A percentile compares a stretch with the other conserved stretches of the same genome.
These are phyloP conservation scores for Trichophyton verrucosum DNA, from an alignment of 2,329 filamentous ascomycete species.

Conservation along the genomic window DNA sequence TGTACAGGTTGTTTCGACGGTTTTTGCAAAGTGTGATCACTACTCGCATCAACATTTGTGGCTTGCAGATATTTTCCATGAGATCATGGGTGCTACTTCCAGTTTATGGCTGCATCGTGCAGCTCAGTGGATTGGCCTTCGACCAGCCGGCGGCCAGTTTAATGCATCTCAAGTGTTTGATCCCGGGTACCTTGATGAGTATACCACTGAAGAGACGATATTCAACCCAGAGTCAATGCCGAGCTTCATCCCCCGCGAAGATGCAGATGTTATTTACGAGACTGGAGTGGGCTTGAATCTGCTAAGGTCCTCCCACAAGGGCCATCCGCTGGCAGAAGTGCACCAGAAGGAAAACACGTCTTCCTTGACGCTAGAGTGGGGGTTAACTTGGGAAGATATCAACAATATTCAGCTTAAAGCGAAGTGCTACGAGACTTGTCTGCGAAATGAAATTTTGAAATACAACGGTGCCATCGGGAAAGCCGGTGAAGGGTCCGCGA, in stretches of 20 bases:
- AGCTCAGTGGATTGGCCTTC: constrained; percentile 63
- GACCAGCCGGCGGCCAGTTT: constrained; percentile 19
- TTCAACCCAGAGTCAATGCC: constrained; percentile 45
- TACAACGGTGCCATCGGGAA: constrained; percentile 21
- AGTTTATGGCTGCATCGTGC: constrained; percentile 55
- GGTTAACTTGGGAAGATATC: constrained; percentile 60
- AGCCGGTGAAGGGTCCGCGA: not conserved
- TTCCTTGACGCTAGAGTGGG: constrained; percentile 53
- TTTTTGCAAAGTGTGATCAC: constrained; percentile 51
- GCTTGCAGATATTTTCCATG: constrained; percentile 52
- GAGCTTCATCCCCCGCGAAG: constrained; percentile 56
- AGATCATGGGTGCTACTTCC: constrained; percentile 52
- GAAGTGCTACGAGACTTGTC: constrained; percentile 26
- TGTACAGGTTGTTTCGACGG: constrained; percentile 48
- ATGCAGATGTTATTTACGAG: constrained; percentile 63
- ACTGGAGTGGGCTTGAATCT: constrained; percentile 65
- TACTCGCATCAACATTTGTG: constrained; percentile 52
- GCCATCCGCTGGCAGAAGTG: constrained; percentile 53
- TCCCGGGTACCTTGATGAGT: not conserved
- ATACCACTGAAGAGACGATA: constrained; percentile 30
- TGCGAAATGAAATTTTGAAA: constrained; percentile 28
- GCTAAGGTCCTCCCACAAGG: constrained; percentile 55
- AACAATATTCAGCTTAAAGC: constrained; percentile 51
- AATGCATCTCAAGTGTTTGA: not conserved
- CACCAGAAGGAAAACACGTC: constrained; percentile 35